phyloP scores from a whole-genome alignment of 2,329 filamentous ascomycete species.

The Madurella mycetomatis region DNA sequence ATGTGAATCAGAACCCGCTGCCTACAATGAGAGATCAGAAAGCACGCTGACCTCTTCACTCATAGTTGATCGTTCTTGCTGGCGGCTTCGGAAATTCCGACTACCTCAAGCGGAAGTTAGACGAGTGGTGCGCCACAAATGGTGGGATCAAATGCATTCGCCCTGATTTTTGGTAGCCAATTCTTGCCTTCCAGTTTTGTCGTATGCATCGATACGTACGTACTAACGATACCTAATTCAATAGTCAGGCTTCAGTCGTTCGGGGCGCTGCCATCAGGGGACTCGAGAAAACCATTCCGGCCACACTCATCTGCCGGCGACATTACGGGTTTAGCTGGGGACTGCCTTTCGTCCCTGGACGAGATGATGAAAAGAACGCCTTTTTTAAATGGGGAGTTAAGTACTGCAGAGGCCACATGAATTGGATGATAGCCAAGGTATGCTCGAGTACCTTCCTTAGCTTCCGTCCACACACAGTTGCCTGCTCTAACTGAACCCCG shows the following conservation, averaged over 20 bases:
- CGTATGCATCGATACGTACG: not conserved
- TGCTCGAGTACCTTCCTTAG: not conserved
- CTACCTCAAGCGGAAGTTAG: not conserved
- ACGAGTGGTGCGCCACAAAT: not conserved
- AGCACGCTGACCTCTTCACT: not conserved
- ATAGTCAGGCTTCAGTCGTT: not conserved
- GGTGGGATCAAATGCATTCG: not conserved
- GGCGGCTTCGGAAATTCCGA: conserved; percentile 1
- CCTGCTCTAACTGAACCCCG: not conserved
- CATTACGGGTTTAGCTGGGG: not conserved
- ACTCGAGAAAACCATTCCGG: not conserved
- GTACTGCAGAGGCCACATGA: not conserved
- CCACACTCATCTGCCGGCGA: not conserved
- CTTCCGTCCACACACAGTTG: not conserved
- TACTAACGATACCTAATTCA: not conserved
- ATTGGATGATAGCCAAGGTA: not conserved
- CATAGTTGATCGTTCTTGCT: not conserved
- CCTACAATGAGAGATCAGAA: not conserved
- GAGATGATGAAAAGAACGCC: not conserved
- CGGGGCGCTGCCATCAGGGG: not conserved
- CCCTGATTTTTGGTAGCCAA: not conserved
- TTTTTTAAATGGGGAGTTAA: not conserved
- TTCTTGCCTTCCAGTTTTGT: not conserved
- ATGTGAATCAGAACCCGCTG: not conserved
- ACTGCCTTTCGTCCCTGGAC: not conserved